Evolutionary conservation across 2,329 filamentous ascomycete genomes (phyloP), one percentile per base, ranked within the genome.

Genomic region (Ophiostoma ulmi): DNA sequence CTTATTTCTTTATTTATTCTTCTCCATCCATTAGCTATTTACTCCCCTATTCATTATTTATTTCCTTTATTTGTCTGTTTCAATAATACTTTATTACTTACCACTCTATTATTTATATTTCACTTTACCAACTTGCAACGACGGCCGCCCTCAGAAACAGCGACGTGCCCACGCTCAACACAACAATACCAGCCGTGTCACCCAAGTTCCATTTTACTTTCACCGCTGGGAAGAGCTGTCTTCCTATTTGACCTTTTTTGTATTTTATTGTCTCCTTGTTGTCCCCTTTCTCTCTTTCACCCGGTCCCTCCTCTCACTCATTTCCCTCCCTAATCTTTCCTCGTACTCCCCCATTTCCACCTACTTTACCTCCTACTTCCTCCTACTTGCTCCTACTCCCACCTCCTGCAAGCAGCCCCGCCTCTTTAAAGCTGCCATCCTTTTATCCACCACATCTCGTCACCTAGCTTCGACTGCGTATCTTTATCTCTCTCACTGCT

Each of bases 361-460:
- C 48, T 69, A 14, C 39, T 38, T 11, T 10, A 61, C 48, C 63
- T 67, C 44, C 63, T 35, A 64, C 44, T 26, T 17, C 36, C 38
- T 44, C 22, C 20, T 63, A 35, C 58, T 61, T 31, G 11, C 58
- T 65, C 14, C 63, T 36, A 35, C 58, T 14, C 58, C 26, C 58
- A 63, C 36, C 61, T 65, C 35, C 63, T 65, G 63, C 63, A 65
- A 22, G 11, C 36, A 65, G 63, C 63, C 63, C 63, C 35, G 35
- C 63, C 63, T 39, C 63, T 64, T 22, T 58, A 22, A 64, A 65
- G 63, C 63, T 65, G 63, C 63, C 63, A 65, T 65, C 58, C 58
- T 63, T 63, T 63, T 63, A 63, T 63, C 58, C 58, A 63, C 58
- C 26, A 63, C 58, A 63, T 63, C 58, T 65, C 63, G 63, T 65